Percentiles rank a stretch among this genome's conserved stretches.
Conservation (phyloP, 805 yeast species). For the Hemisphaericaspora nanyangensis region DNA sequence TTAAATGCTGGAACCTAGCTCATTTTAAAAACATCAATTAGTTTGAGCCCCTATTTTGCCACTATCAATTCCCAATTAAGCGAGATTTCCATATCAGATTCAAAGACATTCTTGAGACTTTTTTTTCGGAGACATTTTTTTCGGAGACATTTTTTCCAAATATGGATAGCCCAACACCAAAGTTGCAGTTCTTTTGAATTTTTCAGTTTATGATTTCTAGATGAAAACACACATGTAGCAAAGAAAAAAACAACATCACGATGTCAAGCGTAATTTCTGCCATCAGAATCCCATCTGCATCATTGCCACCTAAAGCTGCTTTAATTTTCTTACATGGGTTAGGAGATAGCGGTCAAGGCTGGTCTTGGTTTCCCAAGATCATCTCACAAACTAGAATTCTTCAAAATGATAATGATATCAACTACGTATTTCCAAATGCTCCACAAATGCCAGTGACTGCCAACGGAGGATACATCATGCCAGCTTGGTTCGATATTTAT, state of each 20-base stretch:
- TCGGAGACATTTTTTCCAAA: too few relatives aligned
- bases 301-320: slow-evolving; percentile 42
- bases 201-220: too few relatives aligned
- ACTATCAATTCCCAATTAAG: too few relatives aligned
- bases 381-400: slow-evolving; percentile 43
- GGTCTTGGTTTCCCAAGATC: slow-evolving; percentile 76
- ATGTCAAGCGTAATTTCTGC: slow-evolving; percentile 5
- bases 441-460: slow-evolving; percentile 67
- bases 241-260: neutral
- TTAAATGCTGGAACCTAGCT: too few relatives aligned
- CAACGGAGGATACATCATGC: slow-evolving; percentile 63
- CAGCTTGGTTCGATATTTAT: slow-evolving; percentile 84
- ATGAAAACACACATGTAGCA: too few relatives aligned
- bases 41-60: too few relatives aligned
- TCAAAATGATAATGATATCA: slow-evolving; percentile 46
- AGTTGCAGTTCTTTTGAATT: too few relatives aligned
- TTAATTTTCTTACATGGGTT: slow-evolving; percentile 83
- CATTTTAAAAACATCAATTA: too few relatives aligned
- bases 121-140: too few relatives aligned
- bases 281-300: slow-evolving; percentile 19
- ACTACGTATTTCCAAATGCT: slow-evolving; percentile 89
- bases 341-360: slow-evolving; percentile 89
- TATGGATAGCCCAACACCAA: too few relatives aligned
- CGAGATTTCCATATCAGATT: too few relatives aligned
- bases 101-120: too few relatives aligned